Percentiles rank a stretch among this genome's conserved stretches.
phyloP scores from a whole-genome alignment of 1,139 yeast species.

The Saccharomyces hybrid region DNA sequence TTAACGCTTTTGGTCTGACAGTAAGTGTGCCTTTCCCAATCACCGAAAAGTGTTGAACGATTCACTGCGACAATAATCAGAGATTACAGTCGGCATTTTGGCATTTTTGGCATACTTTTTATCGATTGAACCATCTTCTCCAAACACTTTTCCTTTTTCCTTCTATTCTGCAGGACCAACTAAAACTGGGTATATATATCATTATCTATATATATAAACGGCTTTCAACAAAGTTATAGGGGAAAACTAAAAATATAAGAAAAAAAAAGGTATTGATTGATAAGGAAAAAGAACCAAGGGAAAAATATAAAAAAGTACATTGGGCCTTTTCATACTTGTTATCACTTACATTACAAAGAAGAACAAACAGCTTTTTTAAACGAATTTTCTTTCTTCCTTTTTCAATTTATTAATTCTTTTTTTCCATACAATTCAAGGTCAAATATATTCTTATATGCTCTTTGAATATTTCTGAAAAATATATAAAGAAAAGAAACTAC shows the following conservation, averaged over 20 bases:
- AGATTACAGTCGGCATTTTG: not conserved
- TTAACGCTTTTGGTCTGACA: constrained; percentile 1
- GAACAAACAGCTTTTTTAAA: not conserved
- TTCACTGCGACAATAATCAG: constrained; percentile 1
- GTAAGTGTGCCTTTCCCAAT: not conserved
- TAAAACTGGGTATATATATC: not conserved
- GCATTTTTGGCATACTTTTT: not conserved
- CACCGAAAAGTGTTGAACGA: not conserved
- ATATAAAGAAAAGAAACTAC: not conserved
- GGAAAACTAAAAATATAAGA: not conserved
- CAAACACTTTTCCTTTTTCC: not conserved
- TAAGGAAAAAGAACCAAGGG: not conserved
- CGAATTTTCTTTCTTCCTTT: not conserved
- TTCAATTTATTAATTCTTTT: not conserved
- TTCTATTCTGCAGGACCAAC: not conserved
- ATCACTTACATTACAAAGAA: not conserved
- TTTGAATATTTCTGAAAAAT: not conserved
- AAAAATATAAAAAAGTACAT: not conserved
- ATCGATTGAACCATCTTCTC: not conserved
- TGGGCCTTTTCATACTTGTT: not conserved
- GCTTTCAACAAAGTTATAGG: constrained; percentile 1
- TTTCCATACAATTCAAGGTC: not conserved
- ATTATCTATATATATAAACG: not conserved
- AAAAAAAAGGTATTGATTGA: not conserved
- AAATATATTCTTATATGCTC: constrained; percentile 1